Conservation (phyloP, 2,329 filamentous ascomycete species). For the Orbilia ellipsospora region DNA sequence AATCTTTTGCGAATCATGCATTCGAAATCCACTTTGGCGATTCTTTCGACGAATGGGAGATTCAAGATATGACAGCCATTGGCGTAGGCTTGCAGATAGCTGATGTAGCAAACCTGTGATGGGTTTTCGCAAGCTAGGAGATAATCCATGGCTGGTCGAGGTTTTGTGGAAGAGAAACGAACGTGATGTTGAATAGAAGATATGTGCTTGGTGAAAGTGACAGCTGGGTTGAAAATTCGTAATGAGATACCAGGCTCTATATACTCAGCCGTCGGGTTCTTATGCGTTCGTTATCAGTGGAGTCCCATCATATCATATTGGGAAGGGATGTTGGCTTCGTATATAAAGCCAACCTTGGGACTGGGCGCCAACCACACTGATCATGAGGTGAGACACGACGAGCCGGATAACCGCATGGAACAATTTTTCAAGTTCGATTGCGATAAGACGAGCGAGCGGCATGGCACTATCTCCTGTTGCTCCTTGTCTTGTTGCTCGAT, state of each 20-base stretch:
- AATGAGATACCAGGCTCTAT: neutral
- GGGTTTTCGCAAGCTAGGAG: slow-evolving; percentile 41
- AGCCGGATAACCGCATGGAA: slow-evolving; percentile 1
- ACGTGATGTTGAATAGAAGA: neutral
- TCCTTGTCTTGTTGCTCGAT: slow-evolving; percentile 4
- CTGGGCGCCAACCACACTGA: neutral
- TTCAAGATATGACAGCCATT: slow-evolving; percentile 52
- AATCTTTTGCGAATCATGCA: slow-evolving; percentile 54
- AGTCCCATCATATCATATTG: neutral
- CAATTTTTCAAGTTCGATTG: neutral
- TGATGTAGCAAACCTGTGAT: slow-evolving; percentile 46
- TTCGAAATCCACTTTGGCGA: slow-evolving; percentile 51
- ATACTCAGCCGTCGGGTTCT: neutral
- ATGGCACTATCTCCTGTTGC: slow-evolving; percentile 17
- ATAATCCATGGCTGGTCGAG: slow-evolving; percentile 37
- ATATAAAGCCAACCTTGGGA: slow-evolving; percentile 21
- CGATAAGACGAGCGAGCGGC: slow-evolving; percentile 13
- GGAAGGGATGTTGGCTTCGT: neutral
- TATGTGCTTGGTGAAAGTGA: no score
- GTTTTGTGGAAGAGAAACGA: neutral
- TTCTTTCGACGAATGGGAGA: slow-evolving; percentile 51
- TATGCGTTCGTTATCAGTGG: neutral
- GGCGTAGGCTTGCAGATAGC: slow-evolving; percentile 50
- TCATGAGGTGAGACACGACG: slow-evolving; percentile 6
- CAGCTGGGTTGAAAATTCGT: neutral